Conservation (phyloP, 116 monocot species). For the Papilionanthe hybrid region DNA sequence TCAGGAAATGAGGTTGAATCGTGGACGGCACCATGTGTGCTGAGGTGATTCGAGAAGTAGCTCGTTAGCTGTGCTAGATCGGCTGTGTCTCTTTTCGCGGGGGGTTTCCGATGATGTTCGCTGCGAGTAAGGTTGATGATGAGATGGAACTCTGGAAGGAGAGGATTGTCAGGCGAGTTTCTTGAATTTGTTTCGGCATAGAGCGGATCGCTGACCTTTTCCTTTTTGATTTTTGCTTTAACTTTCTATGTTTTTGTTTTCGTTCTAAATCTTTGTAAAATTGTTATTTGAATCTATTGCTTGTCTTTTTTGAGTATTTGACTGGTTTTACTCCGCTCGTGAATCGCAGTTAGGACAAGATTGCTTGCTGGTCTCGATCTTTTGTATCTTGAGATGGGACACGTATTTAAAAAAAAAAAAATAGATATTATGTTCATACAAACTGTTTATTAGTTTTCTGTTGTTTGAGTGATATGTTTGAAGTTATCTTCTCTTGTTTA, state of each 20-base stretch:
- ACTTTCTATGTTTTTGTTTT: background rate
- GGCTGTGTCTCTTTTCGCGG: background rate
- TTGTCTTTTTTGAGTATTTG: background rate
- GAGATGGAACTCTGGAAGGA: constrained; percentile 6
- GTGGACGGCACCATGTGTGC: background rate
- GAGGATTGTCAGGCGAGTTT: constrained; percentile 3
- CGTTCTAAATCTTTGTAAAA: background rate
- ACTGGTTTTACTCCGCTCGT: background rate
- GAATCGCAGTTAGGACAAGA: background rate
- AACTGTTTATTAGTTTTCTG: background rate
- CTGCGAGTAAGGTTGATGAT: constrained; percentile 2
- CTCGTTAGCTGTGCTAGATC: background rate
- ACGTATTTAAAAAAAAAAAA: background rate
- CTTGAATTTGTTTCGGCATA: background rate
- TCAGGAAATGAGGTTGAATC: background rate
- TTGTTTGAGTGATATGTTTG: background rate
- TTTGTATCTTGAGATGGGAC: constrained; percentile 1
- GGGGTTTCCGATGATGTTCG: background rate
- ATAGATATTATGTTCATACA: background rate
- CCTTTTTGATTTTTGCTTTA: background rate
- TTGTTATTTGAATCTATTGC: background rate
- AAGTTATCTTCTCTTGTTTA: background rate
- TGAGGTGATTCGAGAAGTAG: background rate
- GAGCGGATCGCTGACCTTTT: no score
- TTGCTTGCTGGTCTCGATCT: background rate